Evolutionary conservation across 768 basidiomycete genomes (phyloP), one percentile per base, ranked within the genome.

Genomic region (Tulasnella sp.): DNA sequence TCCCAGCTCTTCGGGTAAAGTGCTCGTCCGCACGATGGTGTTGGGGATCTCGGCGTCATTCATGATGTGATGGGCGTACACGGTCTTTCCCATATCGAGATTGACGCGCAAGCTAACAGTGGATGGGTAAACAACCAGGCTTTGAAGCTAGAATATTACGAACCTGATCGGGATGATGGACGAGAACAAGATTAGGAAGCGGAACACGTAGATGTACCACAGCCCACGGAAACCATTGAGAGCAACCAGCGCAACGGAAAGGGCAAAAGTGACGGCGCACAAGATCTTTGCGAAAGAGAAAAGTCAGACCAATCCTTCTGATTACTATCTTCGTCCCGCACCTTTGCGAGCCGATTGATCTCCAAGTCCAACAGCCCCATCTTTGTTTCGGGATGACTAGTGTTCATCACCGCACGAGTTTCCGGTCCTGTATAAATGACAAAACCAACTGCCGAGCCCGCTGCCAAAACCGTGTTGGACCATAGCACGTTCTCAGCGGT

Each of bases 111-210:
- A 83, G 84, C 95, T 98, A 6, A 17, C 26, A 52, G 16, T 29
- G 12, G 19, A 29, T n/a, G 52, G 4, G 4, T 29, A 26, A 11
- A 59, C 9, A 59, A 62, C 29, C 62, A 71, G 37, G n/a, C 52
- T 34, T 19, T 69, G 12, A 36, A 37, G 36, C 35, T 39, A 47
- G 34, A 37, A 59, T 26, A 65, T 63, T 22, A 62, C 6, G 41
- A 9, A 93, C 96, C 94, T 96, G 81, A 99, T 99, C 32, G 97
- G 96, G 78, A 99, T 98, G 80, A 99, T 99, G 35, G 94, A 96
- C 65, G 96, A 98, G 82, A 98, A 99, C 26, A 99, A 84, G 78
- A 99, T 98, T 69, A 99, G 84, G 80, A 99, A 99, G 22, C 97
- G 87, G 81, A 98, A 91, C 36, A 98, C 90, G 78, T 98, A 98